Evolutionary conservation across 129 eudicot species (phyloP), one percentile per base, ranked within the genome.

Genomic region (Escallonia rubra): DNA sequence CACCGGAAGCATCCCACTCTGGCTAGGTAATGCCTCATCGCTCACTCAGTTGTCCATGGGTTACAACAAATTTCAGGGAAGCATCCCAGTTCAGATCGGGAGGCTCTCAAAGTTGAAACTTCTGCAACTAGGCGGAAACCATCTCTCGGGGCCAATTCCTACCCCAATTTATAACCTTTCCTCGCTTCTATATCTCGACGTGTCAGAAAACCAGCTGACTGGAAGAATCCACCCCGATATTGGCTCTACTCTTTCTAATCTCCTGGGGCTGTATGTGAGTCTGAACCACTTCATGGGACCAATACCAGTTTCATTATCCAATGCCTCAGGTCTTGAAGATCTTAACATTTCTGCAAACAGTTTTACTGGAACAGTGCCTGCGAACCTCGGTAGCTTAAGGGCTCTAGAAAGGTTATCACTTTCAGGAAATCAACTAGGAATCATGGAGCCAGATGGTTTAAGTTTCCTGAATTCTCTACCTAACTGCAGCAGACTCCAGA

Each of bases 1-100:
- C 40, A n/a, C 23, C 52, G 82, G 86, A 2, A 76, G 78, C 40
- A 72, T 81, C 41, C 85, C 81, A 3, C 5, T 13, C 1, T 72
- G 61, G 14, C 41, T 81, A 5, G 73, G 43, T 3, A 72, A 76
- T 51, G 69, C 68, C 0, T 71, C 86, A 0, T 47, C 11, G 1
- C 79, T 81, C 8, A 15, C n/a, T 16, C 3, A 16, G 0, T 66
- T 81, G 15, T 68, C 63, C 0, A 41, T 76, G 0, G 60, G 60
- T 8, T 34, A 15, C 2, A 76, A 80, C 9, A 52, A 44, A 10
- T 74, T 81, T 9, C 54, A 63, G 4, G 86, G 86, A 48, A 65
- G 10, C 43, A 59, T 76, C 44, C 86, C 82, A 1, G 67, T 56
- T 47, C 49, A 54, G 4, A 43, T 76, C 41, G 73, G 67, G 34